Conservation (phyloP, 495 filamentous ascomycete genomes). For the Hypoxylon lienhwacheense region DNA sequence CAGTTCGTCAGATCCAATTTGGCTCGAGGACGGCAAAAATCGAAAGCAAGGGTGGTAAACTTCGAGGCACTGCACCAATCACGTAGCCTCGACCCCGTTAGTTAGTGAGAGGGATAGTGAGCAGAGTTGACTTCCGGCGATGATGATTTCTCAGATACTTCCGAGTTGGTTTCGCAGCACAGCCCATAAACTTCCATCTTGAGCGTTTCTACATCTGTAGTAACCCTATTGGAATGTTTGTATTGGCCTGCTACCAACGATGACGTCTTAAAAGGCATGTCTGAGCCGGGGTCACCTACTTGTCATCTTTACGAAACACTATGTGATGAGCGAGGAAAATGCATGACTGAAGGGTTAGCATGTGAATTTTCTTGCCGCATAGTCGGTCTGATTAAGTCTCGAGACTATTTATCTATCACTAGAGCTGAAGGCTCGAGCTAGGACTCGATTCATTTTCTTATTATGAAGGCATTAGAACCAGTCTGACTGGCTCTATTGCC, state of each 20-base stretch:
- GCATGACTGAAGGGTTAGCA: too few relatives aligned
- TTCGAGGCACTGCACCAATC: conserved; percentile 65
- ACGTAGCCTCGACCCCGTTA: conserved; percentile 31
- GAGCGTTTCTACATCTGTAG: conserved; percentile 34
- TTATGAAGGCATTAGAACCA: too few relatives aligned
- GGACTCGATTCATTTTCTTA: too few relatives aligned
- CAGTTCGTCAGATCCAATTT: conserved; percentile 67
- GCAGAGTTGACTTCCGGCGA: conserved; percentile 38
- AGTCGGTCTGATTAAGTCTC: too few relatives aligned
- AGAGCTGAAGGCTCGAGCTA: too few relatives aligned
- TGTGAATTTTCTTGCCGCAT: too few relatives aligned
- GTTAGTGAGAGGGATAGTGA: neutral
- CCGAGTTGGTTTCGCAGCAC: conserved; percentile 47
- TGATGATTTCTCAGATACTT: conserved; percentile 66
- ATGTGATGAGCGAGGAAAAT: neutral
- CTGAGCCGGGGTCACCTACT: conserved; percentile 42
- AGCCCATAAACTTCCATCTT: conserved; percentile 25
- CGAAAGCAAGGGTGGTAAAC: conserved; percentile 61
- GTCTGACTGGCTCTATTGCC: too few relatives aligned
- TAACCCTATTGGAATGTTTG: conserved; percentile 31
- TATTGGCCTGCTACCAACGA: conserved; percentile 38
- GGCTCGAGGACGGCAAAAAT: conserved; percentile 85
- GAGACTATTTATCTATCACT: too few relatives aligned
- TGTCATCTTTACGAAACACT: neutral
- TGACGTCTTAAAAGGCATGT: conserved; percentile 54